phyloP scores from a whole-genome alignment of 345 rosid genomes.

The rapeseed (Brassica napus) region DNA sequence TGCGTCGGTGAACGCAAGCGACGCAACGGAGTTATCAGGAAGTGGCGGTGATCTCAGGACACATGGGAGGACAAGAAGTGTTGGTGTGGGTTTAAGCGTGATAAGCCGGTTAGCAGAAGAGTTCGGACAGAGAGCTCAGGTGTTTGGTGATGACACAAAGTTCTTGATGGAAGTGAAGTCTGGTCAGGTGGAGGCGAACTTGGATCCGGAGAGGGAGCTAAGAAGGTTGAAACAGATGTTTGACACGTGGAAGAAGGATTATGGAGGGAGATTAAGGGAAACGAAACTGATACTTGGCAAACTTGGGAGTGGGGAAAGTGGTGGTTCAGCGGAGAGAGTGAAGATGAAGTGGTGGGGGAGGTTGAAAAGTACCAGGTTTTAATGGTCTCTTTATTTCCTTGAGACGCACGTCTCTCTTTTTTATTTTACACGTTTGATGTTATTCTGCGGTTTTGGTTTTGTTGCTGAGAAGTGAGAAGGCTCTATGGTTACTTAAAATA shows the following conservation, averaged over 20 bases:
- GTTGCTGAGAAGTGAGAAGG: slow-evolving; percentile 26
- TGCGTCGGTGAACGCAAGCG: slow-evolving; percentile 26
- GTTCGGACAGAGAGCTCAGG: slow-evolving; percentile 66
- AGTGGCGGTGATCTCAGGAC: slow-evolving; percentile 41
- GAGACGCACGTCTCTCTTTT: slow-evolving; percentile 20
- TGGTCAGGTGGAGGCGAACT: slow-evolving; percentile 43
- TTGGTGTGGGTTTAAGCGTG: slow-evolving; percentile 48
- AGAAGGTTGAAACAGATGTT: slow-evolving; percentile 65
- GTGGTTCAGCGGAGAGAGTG: slow-evolving; percentile 34
- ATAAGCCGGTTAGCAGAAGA: slow-evolving; percentile 65
- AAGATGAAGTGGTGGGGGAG: slow-evolving; percentile 41
- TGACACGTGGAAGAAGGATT: slow-evolving; percentile 85
- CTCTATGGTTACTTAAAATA: slow-evolving; percentile 7
- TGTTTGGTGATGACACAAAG: slow-evolving; percentile 65
- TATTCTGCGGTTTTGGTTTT: slow-evolving; percentile 11
- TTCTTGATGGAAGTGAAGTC: slow-evolving; percentile 53
- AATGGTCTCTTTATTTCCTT: background rate
- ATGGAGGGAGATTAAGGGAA: slow-evolving; percentile 65
- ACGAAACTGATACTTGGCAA: slow-evolving; percentile 45
- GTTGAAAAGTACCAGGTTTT: slow-evolving; percentile 32
- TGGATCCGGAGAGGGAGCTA: slow-evolving; percentile 61
- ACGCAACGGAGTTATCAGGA: slow-evolving; percentile 25
- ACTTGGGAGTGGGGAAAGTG: slow-evolving; percentile 30
- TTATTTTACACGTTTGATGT: slow-evolving; percentile 16
- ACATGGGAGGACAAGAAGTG: slow-evolving; percentile 49